Evolutionary conservation across 176 grass and related monocot genomes (phyloP).

Genomic region (Oryza meridionalis): DNA sequence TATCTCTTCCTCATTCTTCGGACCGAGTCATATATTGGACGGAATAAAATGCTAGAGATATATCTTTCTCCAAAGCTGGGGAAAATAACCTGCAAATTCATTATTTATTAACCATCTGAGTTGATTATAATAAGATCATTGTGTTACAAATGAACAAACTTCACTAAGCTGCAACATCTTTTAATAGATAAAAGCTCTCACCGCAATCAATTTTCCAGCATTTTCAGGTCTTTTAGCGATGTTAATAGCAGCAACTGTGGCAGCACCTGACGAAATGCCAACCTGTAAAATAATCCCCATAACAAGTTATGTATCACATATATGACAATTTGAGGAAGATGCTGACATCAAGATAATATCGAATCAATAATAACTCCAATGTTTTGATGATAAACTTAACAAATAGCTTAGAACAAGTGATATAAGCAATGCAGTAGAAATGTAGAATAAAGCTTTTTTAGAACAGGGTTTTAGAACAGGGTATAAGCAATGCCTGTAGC

Average conservation of each 20-base stretch:
- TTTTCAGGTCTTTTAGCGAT: slow-evolving; percentile 93
- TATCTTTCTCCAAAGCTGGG: slow-evolving; percentile 97
- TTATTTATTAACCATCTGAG: slow-evolving; percentile 29
- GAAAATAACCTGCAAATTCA: slow-evolving; percentile 79
- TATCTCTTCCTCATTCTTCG: slow-evolving; percentile 67
- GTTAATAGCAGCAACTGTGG: slow-evolving; percentile 80
- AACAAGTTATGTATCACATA: slow-evolving; percentile 9
- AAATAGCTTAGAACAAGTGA: no score
- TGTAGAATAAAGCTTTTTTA: no score
- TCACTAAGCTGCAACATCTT: neutral
- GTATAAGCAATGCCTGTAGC: no score
- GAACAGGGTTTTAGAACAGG: no score
- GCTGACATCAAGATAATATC: neutral
- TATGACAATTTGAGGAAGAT: neutral
- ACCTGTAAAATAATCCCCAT: slow-evolving; percentile 59
- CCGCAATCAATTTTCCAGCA: slow-evolving; percentile 84
- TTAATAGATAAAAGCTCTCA: slow-evolving; percentile 40
- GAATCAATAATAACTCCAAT: neutral
- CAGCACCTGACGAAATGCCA: slow-evolving; percentile 95
- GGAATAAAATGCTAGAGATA: slow-evolving; percentile 76
- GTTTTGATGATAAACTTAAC: no score
- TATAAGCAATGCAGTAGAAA: no score
- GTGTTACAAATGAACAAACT: neutral
- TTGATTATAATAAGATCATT: neutral
- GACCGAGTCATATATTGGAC: slow-evolving; percentile 81